Base-by-base conservation (phyloP, 2,329 filamentous ascomycete species). In the Monosporascus ibericus region DNA sequence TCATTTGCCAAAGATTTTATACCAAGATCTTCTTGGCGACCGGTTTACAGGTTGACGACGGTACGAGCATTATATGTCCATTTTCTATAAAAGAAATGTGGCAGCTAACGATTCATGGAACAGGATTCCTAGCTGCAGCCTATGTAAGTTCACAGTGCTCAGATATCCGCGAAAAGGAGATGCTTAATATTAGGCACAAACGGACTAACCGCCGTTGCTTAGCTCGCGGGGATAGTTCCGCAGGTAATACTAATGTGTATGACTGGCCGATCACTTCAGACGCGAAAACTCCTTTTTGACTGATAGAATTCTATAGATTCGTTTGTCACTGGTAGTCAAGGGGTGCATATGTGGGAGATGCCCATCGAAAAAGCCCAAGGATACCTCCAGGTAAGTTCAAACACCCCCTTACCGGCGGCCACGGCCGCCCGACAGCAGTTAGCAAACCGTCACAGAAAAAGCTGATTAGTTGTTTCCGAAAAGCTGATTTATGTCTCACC, bases 291-390 rank as follows among this genome's bases (percentile, higher is more conserved):
- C 20, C n/a, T 4, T 14, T 22, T 20, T 14, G 18, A 38, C 24
- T 49, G 30, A 49, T 34, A 7, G 18, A 8, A 34, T 17, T 22
- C 14, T n/a, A 30, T 25, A 52, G 50, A 37, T 20, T 38, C 40
- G 40, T 46, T 52, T 5, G 37, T 38, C 39, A 15, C 14, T 36
- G 44, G 40, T 5, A 18, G 38, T 14, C 25, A 49, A 24, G 53
- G 53, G 8, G 49, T 49, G 11, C 51, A 51, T 15, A 34, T n/a
- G 1, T 53, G 54, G 54, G 51, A 53, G 44, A 42, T 53, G 3
- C 18, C 48, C 8, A 25, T 50, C 9, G 47, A 53, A 17, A 30
- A 47, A 34, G 25, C 14, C 11, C 30, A 50, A 44, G 40, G 34
- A 25, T 39, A 38, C 17, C 24, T 22, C 1, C 34, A 30, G 1